phyloP scores from a whole-genome alignment of 306 rosid genomes.

The Quercus agrifolia region DNA sequence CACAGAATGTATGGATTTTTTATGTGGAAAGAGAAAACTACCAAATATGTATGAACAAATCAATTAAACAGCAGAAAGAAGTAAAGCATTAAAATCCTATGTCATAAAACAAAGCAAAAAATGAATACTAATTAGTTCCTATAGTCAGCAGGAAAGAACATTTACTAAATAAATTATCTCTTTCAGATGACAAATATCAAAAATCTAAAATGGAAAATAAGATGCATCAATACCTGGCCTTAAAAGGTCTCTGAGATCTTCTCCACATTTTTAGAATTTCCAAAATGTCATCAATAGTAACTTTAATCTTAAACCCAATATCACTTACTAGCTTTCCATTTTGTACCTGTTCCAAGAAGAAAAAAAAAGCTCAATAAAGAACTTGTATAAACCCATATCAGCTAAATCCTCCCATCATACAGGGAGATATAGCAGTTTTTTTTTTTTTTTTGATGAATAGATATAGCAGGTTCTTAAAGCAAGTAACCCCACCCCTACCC shows the following conservation, averaged over 20 bases:
- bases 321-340: slow-evolving; percentile 56
- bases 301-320: slow-evolving; percentile 79
- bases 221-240: slow-evolving; percentile 57
- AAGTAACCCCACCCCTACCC: too few species aligned
- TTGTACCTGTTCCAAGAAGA: slow-evolving; percentile 53
- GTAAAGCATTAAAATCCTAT: background rate
- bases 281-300: slow-evolving; percentile 60
- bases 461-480: background rate
- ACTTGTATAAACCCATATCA: background rate
- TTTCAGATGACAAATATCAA: background rate
- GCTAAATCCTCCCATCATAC: background rate
- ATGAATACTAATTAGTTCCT: background rate
- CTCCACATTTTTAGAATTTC: slow-evolving; percentile 66
- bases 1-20: background rate
- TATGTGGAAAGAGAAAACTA: background rate
- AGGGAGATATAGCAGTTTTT: background rate
- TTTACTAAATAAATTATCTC: background rate
- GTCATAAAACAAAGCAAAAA: background rate
- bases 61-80: background rate
- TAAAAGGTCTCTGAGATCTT: slow-evolving; percentile 41
- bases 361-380: background rate
- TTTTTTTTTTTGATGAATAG: background rate
- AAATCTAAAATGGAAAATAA: background rate
- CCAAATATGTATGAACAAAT: background rate
- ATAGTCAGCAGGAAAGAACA: background rate